phyloP scores from a whole-genome alignment of 176 grass and related monocot species.

The Tillandsia leiboldiana region DNA sequence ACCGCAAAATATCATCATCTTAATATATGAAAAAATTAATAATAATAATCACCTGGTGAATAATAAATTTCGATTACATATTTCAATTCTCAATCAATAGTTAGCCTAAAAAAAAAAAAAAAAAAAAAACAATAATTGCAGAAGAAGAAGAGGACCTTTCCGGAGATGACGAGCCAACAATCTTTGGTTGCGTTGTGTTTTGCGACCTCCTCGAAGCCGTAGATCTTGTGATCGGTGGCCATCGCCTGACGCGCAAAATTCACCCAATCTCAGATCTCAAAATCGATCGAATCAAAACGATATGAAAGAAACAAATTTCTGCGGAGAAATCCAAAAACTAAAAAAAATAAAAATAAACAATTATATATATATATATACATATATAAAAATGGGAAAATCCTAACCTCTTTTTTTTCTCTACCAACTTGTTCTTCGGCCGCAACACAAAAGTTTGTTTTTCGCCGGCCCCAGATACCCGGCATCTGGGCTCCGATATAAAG shows the following conservation, averaged over 20 bases:
- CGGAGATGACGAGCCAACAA: conserved; percentile 76
- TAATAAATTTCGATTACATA: neutral
- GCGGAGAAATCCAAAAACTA: neutral
- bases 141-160: conserved; percentile 35
- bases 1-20: no score
- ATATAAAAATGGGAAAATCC: no score
- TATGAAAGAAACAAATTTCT: neutral
- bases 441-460: no score
- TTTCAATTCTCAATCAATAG: neutral
- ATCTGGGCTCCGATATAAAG: no score
- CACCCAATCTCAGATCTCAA: neutral
- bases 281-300: neutral
- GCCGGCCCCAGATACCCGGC: no score
- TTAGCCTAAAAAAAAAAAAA: neutral
- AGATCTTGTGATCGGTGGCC: conserved; percentile 41
- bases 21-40: no score
- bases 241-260: conserved; percentile 12
- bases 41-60: no score
- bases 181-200: conserved; percentile 50
- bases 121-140: conserved; percentile 1
- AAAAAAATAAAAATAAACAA: neutral
- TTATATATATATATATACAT: no score
- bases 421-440: no score
- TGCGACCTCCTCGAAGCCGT: conserved; percentile 53
- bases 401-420: no score